Percentiles rank a stretch among this genome's conserved stretches.
Conservation (phyloP, 208 protist genomes). For the Jaenimonas drosophilae region DNA sequence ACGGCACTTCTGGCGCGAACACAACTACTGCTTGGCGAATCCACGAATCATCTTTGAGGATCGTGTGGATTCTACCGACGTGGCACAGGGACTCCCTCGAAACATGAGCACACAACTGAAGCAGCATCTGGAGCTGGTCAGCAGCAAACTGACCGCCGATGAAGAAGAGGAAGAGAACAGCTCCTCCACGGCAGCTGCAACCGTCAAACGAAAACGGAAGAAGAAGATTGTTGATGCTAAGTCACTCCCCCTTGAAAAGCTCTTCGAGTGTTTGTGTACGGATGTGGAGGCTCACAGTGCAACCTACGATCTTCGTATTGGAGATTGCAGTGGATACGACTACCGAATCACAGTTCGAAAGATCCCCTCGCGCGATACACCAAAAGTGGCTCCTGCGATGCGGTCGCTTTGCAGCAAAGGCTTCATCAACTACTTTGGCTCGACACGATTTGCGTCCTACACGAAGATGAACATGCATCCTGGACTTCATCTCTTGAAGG, state of each 20-base stretch:
- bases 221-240: conserved; percentile 12
- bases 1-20: conserved; percentile 65
- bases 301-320: conserved; percentile 38
- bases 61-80: conserved; percentile 49
- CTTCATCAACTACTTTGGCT: conserved; percentile 87
- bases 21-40: conserved; percentile 64
- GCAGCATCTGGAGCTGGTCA: conserved; percentile 28
- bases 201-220: conserved; percentile 4
- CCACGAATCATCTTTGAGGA: conserved; percentile 61
- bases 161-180: conserved; percentile 6
- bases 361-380: conserved; percentile 46
- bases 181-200: neutral
- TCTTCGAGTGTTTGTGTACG: conserved; percentile 77
- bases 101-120: conserved; percentile 20
- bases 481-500: conserved; percentile 72
- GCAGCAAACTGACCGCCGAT: conserved; percentile 8
- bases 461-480: conserved; percentile 83
- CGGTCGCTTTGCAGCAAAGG: conserved; percentile 50
- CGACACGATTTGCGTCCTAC: conserved; percentile 64
- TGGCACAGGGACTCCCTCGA: conserved; percentile 7
- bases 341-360: conserved; percentile 62
- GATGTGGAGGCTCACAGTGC: conserved; percentile 65
- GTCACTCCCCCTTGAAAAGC: conserved; percentile 40
- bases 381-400: conserved; percentile 52
- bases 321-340: conserved; percentile 56